These are phyloP conservation scores for Amphirosellinia nigrospora DNA, from an alignment of 495 filamentous ascomycete species.

Conservation along the genomic window DNA sequence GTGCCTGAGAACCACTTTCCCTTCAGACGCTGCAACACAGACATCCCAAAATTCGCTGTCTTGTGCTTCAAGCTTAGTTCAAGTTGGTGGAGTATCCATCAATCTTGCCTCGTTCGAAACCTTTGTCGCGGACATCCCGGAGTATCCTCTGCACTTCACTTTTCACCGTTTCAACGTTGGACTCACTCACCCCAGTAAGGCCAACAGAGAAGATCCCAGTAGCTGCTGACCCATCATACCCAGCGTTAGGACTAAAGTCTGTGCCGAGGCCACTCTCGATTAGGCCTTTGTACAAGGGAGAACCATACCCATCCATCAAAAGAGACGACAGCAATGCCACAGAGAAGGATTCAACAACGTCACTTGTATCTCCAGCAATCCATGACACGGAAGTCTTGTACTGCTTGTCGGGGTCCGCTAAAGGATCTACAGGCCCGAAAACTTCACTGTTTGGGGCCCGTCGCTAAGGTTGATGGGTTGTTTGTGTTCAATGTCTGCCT, in stretches of 20 bases:
- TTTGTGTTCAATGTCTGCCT: conserved; percentile 75
- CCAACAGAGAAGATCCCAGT: conserved; percentile 88
- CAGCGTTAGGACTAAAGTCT: conserved; percentile 93
- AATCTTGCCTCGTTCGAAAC: conserved; percentile 88
- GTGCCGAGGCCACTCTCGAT: conserved; percentile 91
- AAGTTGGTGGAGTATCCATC: conserved; percentile 93
- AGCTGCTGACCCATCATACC: conserved; percentile 79
- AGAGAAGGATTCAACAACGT: conserved; percentile 87
- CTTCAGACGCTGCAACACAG: conserved; percentile 83
- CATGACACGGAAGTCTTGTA: conserved; percentile 93
- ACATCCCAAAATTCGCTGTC: conserved; percentile 91
- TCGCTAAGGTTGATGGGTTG: conserved; percentile 72
- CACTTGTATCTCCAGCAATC: conserved; percentile 80
- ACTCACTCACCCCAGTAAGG: conserved; percentile 80
- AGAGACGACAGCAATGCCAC: conserved; percentile 79
- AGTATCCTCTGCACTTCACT: conserved; percentile 72
- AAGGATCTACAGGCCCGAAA: conserved; percentile 83
- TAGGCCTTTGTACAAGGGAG: conserved; percentile 87
- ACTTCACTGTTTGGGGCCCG: conserved; percentile 72
- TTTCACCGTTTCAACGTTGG: conserved; percentile 78
- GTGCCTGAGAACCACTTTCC: conserved; percentile 94
- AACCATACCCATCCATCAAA: conserved; percentile 91
- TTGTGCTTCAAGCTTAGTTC: conserved; percentile 93
- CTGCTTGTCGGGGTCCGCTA: conserved; percentile 84
- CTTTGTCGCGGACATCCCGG: conserved; percentile 65